Percentiles rank a stretch among this genome's conserved stretches.
These are phyloP conservation scores for Ogataea nakhonphanomensis DNA, from an alignment of 805 yeast genomes.

Conservation along the genomic window DNA sequence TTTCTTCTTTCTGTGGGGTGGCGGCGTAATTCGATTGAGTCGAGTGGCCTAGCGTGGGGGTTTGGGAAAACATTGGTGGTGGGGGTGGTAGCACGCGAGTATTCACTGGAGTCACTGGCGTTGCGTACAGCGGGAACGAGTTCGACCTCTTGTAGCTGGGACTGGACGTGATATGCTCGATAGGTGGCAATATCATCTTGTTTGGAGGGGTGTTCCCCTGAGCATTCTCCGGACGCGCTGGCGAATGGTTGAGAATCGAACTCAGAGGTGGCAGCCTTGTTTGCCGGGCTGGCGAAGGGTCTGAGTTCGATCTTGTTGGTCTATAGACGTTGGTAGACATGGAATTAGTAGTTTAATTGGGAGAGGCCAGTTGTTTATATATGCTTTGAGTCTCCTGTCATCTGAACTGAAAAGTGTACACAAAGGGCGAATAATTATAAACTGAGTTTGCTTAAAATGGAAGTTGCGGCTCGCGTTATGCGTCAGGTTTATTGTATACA, in stretches of 20 bases:
- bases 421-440: conserved; percentile 7
- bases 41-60: conserved; percentile 19
- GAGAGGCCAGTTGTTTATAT: conserved; percentile 4
- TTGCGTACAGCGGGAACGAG: conserved; percentile 16
- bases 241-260: conserved; percentile 19
- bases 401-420: conserved; percentile 5
- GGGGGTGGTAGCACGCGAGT: conserved; percentile 21
- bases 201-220: conserved; percentile 15
- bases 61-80: conserved; percentile 21
- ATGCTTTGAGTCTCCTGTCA: conserved; percentile 5
- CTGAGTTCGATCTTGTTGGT: conserved; percentile 23
- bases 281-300: conserved; percentile 23
- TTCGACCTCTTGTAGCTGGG: conserved; percentile 24
- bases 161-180: conserved; percentile 25
- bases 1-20: conserved; percentile 10
- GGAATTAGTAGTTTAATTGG: too few relatives aligned
- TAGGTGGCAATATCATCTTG: conserved; percentile 23
- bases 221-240: conserved; percentile 4
- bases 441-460: conserved; percentile 2
- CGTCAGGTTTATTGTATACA: neutral
- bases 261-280: conserved; percentile 28
- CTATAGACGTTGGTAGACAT: conserved; percentile 25
- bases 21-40: conserved; percentile 10
- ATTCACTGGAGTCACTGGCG: conserved; percentile 22
- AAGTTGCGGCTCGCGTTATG: conserved; percentile 1